phyloP scores from a whole-genome alignment of 306 rosid genomes.

The Oxytropis ochrocephala region DNA sequence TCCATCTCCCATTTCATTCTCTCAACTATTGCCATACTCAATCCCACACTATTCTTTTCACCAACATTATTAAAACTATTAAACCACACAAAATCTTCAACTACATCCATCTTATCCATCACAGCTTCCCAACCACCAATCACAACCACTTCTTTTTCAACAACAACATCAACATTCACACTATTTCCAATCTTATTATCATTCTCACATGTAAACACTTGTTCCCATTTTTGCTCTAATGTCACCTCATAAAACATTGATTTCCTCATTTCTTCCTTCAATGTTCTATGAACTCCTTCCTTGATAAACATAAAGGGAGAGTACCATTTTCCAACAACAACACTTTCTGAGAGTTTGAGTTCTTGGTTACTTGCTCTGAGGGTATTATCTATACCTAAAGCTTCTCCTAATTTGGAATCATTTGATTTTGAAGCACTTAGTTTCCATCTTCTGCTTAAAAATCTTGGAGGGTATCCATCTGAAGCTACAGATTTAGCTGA shows the following conservation, averaged over 20 bases:
- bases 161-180: constrained; percentile 43
- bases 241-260: constrained; percentile 60
- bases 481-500: constrained; percentile 42
- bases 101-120: neutral
- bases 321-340: constrained; percentile 71
- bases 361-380: constrained; percentile 37
- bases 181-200: neutral
- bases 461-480: constrained; percentile 48
- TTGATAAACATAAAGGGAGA: constrained; percentile 57
- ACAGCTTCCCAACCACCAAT: constrained; percentile 32
- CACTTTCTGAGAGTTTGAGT: constrained; percentile 26
- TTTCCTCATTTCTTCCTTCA: constrained; percentile 37
- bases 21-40: constrained; percentile 46
- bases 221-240: constrained; percentile 63
- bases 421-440: constrained; percentile 18
- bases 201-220: constrained; percentile 30
- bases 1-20: constrained; percentile 53
- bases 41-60: constrained; percentile 35
- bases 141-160: constrained; percentile 36
- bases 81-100: constrained; percentile 45
- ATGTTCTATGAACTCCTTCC: constrained; percentile 39
- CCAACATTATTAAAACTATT: constrained; percentile 32
- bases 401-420: constrained; percentile 34
- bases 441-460: constrained; percentile 45
- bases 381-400: constrained; percentile 36